These are phyloP conservation scores for Leucaena leucocephala DNA, from an alignment of 306 rosid genomes.

Conservation along the genomic window DNA sequence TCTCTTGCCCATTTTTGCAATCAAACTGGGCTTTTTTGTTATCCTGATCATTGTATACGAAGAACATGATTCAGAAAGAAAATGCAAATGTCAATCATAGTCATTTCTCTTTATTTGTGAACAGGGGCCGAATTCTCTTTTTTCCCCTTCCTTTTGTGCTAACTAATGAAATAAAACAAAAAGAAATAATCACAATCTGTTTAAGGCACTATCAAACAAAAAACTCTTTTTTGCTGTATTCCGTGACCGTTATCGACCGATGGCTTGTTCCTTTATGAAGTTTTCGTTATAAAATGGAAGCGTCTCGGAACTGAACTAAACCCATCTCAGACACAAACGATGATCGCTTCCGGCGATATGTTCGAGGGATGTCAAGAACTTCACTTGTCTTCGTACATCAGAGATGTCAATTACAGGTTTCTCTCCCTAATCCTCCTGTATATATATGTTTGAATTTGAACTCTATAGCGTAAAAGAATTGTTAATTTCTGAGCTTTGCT, in stretches of 20 bases:
- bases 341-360: conserved; percentile 1
- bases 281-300: neutral
- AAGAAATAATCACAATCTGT: too few species aligned
- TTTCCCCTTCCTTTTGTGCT: too few species aligned
- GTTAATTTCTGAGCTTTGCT: neutral
- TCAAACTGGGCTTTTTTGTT: neutral
- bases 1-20: neutral
- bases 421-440: neutral
- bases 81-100: neutral
- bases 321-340: neutral
- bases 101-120: neutral
- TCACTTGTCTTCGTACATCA: conserved; percentile 28
- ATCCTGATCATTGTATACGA: neutral
- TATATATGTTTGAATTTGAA: neutral
- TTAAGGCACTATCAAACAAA: too few species aligned
- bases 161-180: too few species aligned
- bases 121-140: neutral
- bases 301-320: too few species aligned
- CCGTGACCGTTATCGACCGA: neutral
- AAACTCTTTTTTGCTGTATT: neutral
- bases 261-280: neutral
- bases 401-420: conserved; percentile 39
- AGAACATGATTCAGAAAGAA: neutral
- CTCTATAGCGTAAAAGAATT: neutral
- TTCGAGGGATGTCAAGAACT: conserved; percentile 1